Conservation (phyloP, 352 stramenopile species). For the Pythium utonaiense region DNA sequence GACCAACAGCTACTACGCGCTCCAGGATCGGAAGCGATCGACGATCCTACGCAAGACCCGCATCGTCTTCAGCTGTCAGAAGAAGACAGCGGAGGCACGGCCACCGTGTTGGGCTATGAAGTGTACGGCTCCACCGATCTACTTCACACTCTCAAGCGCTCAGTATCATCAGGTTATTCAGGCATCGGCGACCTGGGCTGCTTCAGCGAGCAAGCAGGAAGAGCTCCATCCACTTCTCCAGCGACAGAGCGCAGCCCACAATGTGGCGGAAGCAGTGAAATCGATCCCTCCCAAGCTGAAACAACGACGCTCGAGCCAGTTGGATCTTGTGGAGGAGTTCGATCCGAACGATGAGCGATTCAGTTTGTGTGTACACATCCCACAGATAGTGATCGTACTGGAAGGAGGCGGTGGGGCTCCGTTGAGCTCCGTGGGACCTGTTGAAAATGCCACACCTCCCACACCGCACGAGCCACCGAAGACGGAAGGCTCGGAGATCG, state of each 20-base stretch:
- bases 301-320: neutral
- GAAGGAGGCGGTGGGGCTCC: conserved; percentile 36
- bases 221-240: conserved; percentile 8
- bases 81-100: conserved; percentile 35
- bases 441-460: neutral
- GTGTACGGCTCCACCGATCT: conserved; percentile 66
- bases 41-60: conserved; percentile 57
- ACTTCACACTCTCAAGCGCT: conserved; percentile 59
- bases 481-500: conserved; percentile 27
- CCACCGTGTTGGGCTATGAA: conserved; percentile 56
- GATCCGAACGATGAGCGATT: conserved; percentile 61
- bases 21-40: conserved; percentile 43
- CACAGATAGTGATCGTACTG: conserved; percentile 60
- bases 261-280: neutral
- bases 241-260: conserved; percentile 10
- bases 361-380: conserved; percentile 57
- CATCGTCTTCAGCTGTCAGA: conserved; percentile 61
- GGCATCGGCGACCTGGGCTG: conserved; percentile 53
- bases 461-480: too few species aligned
- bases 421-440: neutral
- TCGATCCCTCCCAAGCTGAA: neutral
- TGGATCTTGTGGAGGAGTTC: conserved; percentile 28
- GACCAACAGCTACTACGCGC: conserved; percentile 32
- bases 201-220: conserved; percentile 20
- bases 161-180: conserved; percentile 70